Conservation (phyloP, 768 basidiomycete species). For the Filobasidium wieringae region DNA sequence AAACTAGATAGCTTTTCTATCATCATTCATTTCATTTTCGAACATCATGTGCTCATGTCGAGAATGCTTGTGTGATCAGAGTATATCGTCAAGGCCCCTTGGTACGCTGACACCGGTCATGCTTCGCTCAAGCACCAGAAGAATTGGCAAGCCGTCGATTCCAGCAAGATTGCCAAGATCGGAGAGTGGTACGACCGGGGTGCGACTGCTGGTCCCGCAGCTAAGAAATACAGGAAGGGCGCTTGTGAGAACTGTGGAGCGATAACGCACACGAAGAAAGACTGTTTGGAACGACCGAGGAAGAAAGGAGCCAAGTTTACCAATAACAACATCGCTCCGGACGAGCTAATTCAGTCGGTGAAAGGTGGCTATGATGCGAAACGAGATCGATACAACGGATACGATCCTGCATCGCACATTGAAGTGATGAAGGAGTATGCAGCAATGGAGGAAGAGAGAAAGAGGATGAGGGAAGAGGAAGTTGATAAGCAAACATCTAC, state of each 20-base stretch:
- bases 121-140: slow-evolving; percentile 93
- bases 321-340: slow-evolving; percentile 75
- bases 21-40: not conserved
- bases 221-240: slow-evolving; percentile 93
- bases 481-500: slow-evolving; percentile 95
- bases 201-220: slow-evolving; percentile 56
- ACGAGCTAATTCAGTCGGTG: slow-evolving; percentile 78
- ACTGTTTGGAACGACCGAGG: slow-evolving; percentile 91
- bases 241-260: slow-evolving; percentile 99
- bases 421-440: slow-evolving; percentile 85
- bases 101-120: slow-evolving; percentile 91
- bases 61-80: slow-evolving; percentile 45
- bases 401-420: slow-evolving; percentile 77
- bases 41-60: slow-evolving; percentile 4
- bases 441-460: slow-evolving; percentile 77
- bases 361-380: slow-evolving; percentile 70
- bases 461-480: slow-evolving; percentile 86
- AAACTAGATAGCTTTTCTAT: not conserved
- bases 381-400: slow-evolving; percentile 96
- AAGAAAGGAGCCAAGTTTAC: slow-evolving; percentile 92
- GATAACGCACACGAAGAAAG: slow-evolving; percentile 77
- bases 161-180: slow-evolving; percentile 56
- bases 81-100: slow-evolving; percentile 96
- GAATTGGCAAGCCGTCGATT: slow-evolving; percentile 40
- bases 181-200: slow-evolving; percentile 89